Conservation (phyloP, 371 early-diverging fungal species). For the Smittium mucronatum region DNA sequence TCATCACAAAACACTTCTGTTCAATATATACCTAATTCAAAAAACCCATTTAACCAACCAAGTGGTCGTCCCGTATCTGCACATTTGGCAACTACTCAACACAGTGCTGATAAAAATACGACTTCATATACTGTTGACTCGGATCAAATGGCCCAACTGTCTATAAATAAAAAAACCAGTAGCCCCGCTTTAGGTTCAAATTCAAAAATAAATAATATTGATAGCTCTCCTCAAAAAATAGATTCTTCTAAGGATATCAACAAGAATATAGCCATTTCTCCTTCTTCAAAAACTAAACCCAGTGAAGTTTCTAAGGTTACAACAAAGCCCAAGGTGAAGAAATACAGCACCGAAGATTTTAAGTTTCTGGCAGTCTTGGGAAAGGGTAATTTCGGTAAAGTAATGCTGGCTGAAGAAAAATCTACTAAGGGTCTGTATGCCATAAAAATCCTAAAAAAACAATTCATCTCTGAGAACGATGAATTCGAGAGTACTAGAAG, state of each 20-base stretch:
- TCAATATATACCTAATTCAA: not conserved
- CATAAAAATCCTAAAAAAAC: constrained; percentile 96
- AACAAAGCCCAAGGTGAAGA: not conserved
- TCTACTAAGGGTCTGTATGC: constrained; percentile 66
- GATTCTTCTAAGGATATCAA: too few relatives aligned
- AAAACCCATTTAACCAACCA: not conserved
- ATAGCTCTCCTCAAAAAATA: not conserved
- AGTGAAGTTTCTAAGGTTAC: not conserved
- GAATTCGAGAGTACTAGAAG: constrained; percentile 82
- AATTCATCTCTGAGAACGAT: constrained; percentile 80
- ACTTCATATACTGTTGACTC: not conserved
- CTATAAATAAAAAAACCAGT: not conserved
- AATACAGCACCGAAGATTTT: constrained; percentile 53
- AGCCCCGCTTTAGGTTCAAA: not conserved
- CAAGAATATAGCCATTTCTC: not conserved
- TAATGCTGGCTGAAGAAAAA: constrained; percentile 89
- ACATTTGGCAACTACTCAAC: not conserved
- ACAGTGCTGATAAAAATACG: not conserved
- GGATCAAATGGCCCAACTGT: constrained; percentile 16
- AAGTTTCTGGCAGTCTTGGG: constrained; percentile 86
- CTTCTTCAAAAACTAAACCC: not conserved
- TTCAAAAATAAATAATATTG: not conserved
- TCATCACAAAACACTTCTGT: too few relatives aligned
- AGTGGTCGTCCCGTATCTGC: not conserved
- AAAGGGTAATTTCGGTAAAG: constrained; percentile 96